Evolutionary conservation across 139 green algal genomes (phyloP), one percentile per base, ranked within the genome.

Genomic region (Coelastrella sp.): DNA sequence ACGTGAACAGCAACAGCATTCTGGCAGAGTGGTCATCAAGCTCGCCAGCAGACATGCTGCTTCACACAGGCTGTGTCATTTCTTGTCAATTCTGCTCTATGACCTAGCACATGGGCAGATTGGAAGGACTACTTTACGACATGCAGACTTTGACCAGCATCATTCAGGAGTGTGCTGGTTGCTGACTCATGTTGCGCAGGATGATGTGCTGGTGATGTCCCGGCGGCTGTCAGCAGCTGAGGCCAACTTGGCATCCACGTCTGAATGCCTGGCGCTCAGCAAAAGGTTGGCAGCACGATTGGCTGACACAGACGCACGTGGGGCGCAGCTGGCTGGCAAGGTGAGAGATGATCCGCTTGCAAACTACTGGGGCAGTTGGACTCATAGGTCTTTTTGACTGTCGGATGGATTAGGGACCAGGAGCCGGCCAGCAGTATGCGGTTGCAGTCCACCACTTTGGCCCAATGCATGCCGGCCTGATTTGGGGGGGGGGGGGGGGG

Each of bases 291-390:
- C 85, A 47, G 85, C 85, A 57, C 73, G 59, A 23, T 8, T 75
- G 58, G 85, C 85, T 76, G 85, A 83, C 68, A 59, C 85, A 77
- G 85, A 88, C 7, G 56, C n/a, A 13, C 66, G 83, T 14, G 20
- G 16, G 7, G 54, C 68, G n/a, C 17, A 56, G 16, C 83, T 88
- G 4, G 56, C 83, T 66, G 19, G 68, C 66, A 88, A 80, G 83
- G 74, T 80, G 58, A 77, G 71, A 22, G 1, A 47, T 47, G n/a
- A n/a, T 47, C 32, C 32, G 32, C 32, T 47, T 47, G 32, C 32
- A 47, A 47, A 1, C 0, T 47, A 47, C 32, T 47, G 32, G 32
- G 32, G 32, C 0, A 47, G 32, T 47, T 47, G 32, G 32, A 47
- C 32, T 47, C 32, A 47, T 47, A 47, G 32, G 32, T 47, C 0